Percentiles rank a stretch among this genome's conserved stretches.
phyloP scores from a whole-genome alignment of 306 rosid species.

The Ceratonia siliqua region DNA sequence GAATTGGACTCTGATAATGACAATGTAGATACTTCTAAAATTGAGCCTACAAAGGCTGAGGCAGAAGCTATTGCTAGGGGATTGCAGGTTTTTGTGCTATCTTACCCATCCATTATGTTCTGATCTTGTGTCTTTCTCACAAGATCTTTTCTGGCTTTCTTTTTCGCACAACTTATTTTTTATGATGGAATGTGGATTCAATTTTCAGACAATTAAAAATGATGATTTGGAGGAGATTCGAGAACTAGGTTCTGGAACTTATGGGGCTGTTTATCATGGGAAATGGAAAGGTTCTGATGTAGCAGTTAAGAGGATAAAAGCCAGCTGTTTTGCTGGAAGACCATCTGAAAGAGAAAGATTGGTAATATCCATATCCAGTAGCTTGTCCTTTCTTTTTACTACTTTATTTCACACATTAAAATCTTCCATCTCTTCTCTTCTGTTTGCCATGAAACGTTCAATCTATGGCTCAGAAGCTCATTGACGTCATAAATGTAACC shows the following conservation, averaged over 20 bases:
- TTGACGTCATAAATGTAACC: neutral
- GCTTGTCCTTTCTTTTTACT: conserved; percentile 37
- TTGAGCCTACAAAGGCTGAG: conserved; percentile 97
- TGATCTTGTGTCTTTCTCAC: neutral
- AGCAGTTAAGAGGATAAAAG: conserved; percentile 94
- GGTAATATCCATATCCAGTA: conserved; percentile 55
- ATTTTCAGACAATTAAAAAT: conserved; percentile 78
- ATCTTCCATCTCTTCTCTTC: neutral
- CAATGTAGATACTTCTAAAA: conserved; percentile 56
- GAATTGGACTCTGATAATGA: conserved; percentile 77
- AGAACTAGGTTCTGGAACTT: conserved; percentile 96
- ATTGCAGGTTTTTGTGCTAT: conserved; percentile 68
- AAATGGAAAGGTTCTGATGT: conserved; percentile 99
- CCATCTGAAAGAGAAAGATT: conserved; percentile 94
- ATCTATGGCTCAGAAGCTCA: conserved; percentile 10
- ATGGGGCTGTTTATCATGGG: conserved; percentile 96
- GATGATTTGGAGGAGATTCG: conserved; percentile 98
- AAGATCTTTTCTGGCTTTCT: conserved; percentile 26
- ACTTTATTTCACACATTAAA: conserved; percentile 21
- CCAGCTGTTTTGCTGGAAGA: conserved; percentile 96
- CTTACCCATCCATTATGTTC: conserved; percentile 32
- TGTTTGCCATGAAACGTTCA: conserved; percentile 6
- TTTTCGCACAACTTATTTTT: conserved; percentile 28
- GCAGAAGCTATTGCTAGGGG: conserved; percentile 93
- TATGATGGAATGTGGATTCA: conserved; percentile 33